Evolutionary conservation across 495 filamentous ascomycete genomes (phyloP).

Genomic region (Xylaria telfairii): DNA sequence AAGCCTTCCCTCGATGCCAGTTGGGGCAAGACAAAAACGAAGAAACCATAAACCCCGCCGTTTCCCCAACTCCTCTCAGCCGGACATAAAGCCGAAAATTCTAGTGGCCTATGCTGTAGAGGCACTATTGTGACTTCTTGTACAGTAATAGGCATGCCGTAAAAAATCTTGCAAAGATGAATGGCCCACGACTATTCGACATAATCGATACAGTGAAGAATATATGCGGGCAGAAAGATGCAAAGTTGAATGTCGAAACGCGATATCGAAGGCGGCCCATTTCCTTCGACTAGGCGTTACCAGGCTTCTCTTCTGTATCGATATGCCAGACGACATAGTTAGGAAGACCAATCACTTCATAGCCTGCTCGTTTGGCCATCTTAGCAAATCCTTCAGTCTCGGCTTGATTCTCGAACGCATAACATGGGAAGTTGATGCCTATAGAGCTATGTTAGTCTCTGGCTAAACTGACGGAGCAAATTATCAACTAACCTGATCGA

Average conservation of each 20-base stretch:
- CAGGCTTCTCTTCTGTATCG: constrained; percentile 96
- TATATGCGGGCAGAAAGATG: constrained; percentile 26
- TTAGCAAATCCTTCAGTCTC: constrained; percentile 98
- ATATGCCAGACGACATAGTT: constrained; percentile 99
- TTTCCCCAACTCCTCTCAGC: constrained; percentile 38
- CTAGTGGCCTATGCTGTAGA: constrained; percentile 37
- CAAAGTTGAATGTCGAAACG: constrained; percentile 23
- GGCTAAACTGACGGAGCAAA: not conserved
- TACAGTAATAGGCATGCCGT: constrained; percentile 45
- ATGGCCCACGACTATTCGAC: constrained; percentile 35
- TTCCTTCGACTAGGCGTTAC: constrained; percentile 62
- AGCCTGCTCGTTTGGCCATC: constrained; percentile 97
- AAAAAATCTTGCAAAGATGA: constrained; percentile 35
- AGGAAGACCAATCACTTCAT: constrained; percentile 87
- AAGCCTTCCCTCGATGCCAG: not conserved
- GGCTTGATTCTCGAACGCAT: constrained; percentile 98
- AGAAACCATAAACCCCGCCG: constrained; percentile 29
- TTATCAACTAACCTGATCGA: constrained; percentile 71
- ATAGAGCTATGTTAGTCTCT: constrained; percentile 19
- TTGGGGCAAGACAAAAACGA: constrained; percentile 17
- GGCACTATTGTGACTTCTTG: constrained; percentile 44
- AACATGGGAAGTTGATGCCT: constrained; percentile 98
- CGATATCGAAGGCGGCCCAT: not conserved
- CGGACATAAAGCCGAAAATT: constrained; percentile 32
- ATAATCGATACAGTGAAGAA: constrained; percentile 29